Evolutionary conservation across 345 rosid genomes (phyloP).

Genomic region (Brassica cretica): DNA sequence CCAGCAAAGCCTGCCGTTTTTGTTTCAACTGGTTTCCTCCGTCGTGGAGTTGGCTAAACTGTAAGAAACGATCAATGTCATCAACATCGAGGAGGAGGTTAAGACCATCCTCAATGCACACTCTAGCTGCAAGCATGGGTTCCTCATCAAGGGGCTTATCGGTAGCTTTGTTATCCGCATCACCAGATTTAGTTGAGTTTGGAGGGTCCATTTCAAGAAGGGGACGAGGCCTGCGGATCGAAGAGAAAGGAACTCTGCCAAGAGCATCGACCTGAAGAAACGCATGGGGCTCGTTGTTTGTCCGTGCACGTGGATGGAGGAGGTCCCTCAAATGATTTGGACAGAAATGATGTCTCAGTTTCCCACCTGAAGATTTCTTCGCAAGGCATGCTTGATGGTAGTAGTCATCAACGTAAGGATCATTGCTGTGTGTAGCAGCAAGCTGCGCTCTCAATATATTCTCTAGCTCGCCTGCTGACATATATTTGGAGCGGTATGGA

Average conservation of each 20-base stretch:
- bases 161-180: conserved; percentile 51
- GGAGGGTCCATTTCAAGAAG: conserved; percentile 93
- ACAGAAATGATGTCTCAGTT: conserved; percentile 83
- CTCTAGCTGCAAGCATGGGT: conserved; percentile 97
- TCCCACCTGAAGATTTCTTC: conserved; percentile 74
- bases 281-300: conserved; percentile 81
- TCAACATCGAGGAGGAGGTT: conserved; percentile 89
- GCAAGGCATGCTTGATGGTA: conserved; percentile 93
- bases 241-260: conserved; percentile 94
- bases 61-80: conserved; percentile 84
- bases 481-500: conserved; percentile 73
- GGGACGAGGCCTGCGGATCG: conserved; percentile 97
- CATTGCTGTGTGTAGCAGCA: conserved; percentile 91
- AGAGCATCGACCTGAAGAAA: conserved; percentile 95
- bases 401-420: conserved; percentile 95
- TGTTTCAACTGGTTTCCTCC: conserved; percentile 71
- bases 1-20: conserved; percentile 69
- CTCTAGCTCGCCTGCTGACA: conserved; percentile 83
- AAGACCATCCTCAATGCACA: conserved; percentile 85
- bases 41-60: conserved; percentile 78
- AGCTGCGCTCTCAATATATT: conserved; percentile 88
- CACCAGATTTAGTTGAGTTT: conserved; percentile 49
- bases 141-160: conserved; percentile 94
- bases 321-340: conserved; percentile 84
- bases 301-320: conserved; percentile 75